Evolutionary conservation across 2,329 filamentous ascomycete species (phyloP).

Genomic region (Colletotrichum echinochloae): DNA sequence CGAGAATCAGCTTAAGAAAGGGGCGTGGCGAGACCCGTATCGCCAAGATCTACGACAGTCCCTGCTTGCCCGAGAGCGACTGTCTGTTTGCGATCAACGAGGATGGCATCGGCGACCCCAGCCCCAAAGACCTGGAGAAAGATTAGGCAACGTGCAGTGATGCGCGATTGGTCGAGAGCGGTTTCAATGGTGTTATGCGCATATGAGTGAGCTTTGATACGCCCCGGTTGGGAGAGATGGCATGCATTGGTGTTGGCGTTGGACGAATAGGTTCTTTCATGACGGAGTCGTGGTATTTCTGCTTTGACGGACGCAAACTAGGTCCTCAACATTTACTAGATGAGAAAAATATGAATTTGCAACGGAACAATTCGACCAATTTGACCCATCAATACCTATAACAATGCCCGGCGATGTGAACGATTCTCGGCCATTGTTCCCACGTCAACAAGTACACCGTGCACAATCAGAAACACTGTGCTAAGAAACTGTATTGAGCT

Average conservation of each 20-base stretch:
- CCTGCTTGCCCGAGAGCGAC: slow-evolving; percentile 95
- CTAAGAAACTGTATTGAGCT: slow-evolving; percentile 46
- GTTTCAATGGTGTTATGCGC: slow-evolving; percentile 21
- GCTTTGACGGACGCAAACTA: not conserved
- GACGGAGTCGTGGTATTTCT: slow-evolving; percentile 27
- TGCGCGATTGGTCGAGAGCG: not conserved
- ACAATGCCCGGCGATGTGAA: not conserved
- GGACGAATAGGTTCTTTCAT: slow-evolving; percentile 9
- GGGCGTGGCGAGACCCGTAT: slow-evolving; percentile 94
- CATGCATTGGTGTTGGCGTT: slow-evolving; percentile 51
- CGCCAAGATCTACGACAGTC: slow-evolving; percentile 99
- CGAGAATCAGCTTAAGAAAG: slow-evolving; percentile 93
- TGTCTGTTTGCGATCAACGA: slow-evolving; percentile 97
- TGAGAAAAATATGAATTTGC: not conserved
- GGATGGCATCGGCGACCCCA: slow-evolving; percentile 95
- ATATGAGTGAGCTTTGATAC: slow-evolving; percentile 27
- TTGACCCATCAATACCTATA: not conserved
- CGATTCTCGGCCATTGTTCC: not conserved
- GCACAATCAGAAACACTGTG: not conserved
- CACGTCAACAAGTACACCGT: slow-evolving; percentile 30
- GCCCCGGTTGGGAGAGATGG: slow-evolving; percentile 20
- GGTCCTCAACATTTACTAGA: slow-evolving; percentile 11
- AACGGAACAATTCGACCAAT: slow-evolving; percentile 24
- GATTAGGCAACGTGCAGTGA: slow-evolving; percentile 57
- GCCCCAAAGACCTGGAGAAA: slow-evolving; percentile 95